These are phyloP conservation scores for Anisodus acutangulus DNA, from an alignment of 257 asterid species.

Conservation along the genomic window DNA sequence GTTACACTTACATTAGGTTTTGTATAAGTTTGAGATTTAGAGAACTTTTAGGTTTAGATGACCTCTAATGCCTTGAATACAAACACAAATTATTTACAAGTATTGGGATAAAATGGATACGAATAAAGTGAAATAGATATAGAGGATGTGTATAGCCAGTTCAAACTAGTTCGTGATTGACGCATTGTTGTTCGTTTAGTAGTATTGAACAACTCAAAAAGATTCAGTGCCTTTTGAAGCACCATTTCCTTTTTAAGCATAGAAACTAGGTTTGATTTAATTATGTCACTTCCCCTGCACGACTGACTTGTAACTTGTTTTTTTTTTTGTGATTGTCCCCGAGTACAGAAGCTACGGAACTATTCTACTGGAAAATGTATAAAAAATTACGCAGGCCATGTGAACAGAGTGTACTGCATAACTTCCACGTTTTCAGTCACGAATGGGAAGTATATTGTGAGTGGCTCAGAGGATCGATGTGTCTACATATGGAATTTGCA, in stretches of 20 bases:
- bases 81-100: background rate
- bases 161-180: background rate
- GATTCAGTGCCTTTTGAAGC: conserved; percentile 1
- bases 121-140: background rate
- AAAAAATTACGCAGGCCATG: conserved; percentile 69
- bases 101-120: background rate
- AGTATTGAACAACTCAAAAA: background rate
- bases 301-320: conserved; percentile 14
- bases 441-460: conserved; percentile 74
- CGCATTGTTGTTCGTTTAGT: background rate
- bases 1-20: background rate
- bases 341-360: conserved; percentile 82
- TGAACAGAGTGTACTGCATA: conserved; percentile 69
- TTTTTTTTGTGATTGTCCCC: background rate
- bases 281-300: background rate
- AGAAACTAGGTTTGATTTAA: background rate
- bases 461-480: conserved; percentile 85
- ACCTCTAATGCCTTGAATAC: background rate
- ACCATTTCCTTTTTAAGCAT: conserved; percentile 24
- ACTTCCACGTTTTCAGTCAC: conserved; percentile 75
- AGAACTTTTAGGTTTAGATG: background rate
- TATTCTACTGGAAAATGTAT: conserved; percentile 62
- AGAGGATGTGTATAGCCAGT: background rate
- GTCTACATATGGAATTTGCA: conserved; percentile 84
- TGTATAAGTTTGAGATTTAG: background rate